Evolutionary conservation across 1,139 yeast genomes (phyloP).

Genomic region (Pichia sp.): DNA sequence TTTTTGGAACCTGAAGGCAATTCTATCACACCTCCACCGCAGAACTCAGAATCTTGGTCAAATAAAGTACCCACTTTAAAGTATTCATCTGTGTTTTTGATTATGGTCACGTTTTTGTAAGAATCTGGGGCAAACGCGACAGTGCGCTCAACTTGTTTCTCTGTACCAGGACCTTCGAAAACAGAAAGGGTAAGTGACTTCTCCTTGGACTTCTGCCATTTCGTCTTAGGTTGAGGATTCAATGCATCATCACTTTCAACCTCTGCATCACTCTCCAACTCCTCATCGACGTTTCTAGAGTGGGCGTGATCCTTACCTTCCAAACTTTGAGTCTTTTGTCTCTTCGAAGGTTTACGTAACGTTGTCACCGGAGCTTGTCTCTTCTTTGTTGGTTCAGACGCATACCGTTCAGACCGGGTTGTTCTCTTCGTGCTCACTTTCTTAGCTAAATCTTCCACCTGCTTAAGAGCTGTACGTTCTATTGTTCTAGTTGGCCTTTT

Average conservation of each 20-base stretch:
- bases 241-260: background rate
- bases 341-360: no score
- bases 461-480: no score
- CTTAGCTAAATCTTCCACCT: no score
- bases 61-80: slow-evolving; percentile 63
- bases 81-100: slow-evolving; percentile 44
- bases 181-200: slow-evolving; percentile 40
- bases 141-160: slow-evolving; percentile 35
- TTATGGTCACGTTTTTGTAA: slow-evolving; percentile 37
- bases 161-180: slow-evolving; percentile 45
- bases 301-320: no score
- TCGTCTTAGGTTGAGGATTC: slow-evolving; percentile 31
- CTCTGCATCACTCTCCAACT: no score
- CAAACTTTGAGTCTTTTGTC: no score
- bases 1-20: slow-evolving; percentile 62
- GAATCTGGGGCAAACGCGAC: slow-evolving; percentile 71
- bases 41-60: slow-evolving; percentile 55
- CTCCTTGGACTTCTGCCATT: slow-evolving; percentile 46
- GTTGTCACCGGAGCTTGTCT: no score
- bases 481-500: no score
- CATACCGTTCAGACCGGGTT: no score
- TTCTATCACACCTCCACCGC: slow-evolving; percentile 72
- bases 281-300: no score
- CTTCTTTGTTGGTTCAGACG: no score
- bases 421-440: no score